A percentile compares a stretch with the other conserved stretches of the same genome.
phyloP scores from a whole-genome alignment of 352 stramenopile genomes.

The Aphanomyces invadans region DNA sequence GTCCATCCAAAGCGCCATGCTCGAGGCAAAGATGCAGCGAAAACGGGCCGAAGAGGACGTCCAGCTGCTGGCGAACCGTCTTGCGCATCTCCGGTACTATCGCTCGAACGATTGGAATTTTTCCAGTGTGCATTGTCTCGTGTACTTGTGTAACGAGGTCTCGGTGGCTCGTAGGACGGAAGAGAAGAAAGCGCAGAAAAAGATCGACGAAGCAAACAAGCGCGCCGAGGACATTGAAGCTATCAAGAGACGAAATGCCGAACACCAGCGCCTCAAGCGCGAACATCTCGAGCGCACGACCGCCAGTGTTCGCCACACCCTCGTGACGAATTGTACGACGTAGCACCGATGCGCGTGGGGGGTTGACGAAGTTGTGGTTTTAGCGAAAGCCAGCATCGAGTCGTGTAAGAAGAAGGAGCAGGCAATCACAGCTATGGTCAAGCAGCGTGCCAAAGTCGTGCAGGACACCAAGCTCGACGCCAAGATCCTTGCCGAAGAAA shows the following conservation, averaged over 20 bases:
- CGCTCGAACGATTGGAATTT: background rate
- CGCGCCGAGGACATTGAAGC: slow-evolving; percentile 50
- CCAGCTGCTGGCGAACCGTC: slow-evolving; percentile 49
- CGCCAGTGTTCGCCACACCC: slow-evolving; percentile 39
- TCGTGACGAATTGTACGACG: slow-evolving; percentile 46
- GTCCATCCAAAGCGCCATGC: slow-evolving; percentile 45
- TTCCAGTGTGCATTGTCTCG: background rate
- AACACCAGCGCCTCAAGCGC: slow-evolving; percentile 43
- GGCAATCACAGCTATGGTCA: slow-evolving; percentile 43
- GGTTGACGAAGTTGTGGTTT: background rate
- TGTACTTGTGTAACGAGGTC: too few species aligned
- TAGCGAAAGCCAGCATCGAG: slow-evolving; percentile 32
- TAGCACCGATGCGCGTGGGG: background rate
- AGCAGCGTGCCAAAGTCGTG: slow-evolving; percentile 37
- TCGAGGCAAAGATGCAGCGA: slow-evolving; percentile 53
- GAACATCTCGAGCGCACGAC: slow-evolving; percentile 45
- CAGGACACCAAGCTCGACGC: slow-evolving; percentile 32
- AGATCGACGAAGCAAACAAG: slow-evolving; percentile 61
- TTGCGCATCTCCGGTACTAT: slow-evolving; percentile 48
- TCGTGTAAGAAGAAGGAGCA: slow-evolving; percentile 40
- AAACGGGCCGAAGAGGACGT: slow-evolving; percentile 49
- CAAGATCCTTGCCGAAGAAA: slow-evolving; percentile 40
- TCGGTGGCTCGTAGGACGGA: too few species aligned
- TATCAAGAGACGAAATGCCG: slow-evolving; percentile 52
- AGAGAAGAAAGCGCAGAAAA: slow-evolving; percentile 44